Base-by-base conservation (phyloP, 345 rosid species). In the Schrenkiella parvula region DNA sequence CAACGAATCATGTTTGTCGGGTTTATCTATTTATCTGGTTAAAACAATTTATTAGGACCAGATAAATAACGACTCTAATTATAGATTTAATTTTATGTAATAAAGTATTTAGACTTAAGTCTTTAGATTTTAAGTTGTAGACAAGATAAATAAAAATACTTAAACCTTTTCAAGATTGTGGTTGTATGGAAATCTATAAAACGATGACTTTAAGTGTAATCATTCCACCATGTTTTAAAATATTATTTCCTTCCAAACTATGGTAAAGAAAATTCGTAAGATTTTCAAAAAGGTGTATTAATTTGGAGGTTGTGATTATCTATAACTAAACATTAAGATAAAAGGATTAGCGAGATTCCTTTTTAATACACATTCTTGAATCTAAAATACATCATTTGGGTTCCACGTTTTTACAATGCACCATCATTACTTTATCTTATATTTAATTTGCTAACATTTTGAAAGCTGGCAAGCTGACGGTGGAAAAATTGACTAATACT, bases 391-490 rank as follows among this genome's bases (percentile, higher is more conserved):
- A 46, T 31, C 35, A 57, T 28, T 34, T 2, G 26, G 58, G 66
- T 19, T 57, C 57, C 66, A 57, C 74, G 34, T 44, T 18, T 18
- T 44, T 12, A 35, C 51, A 53, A 39, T 19, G 11, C 56, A 44
- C 38, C 57, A 70, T 18, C 51, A 18, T 35, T 59, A 46, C 50
- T 70, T 70, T 34, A 58, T 23, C 57, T 70, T 17, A n/a, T 15
- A n/a, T 10, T 26, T 37, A 48, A 59, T 15, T 48, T 59, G 23
- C 28, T 35, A 59, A 58, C 43, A 61, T 13, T 71, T 52, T 15
- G 62, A 71, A 61, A 70, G 39, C 67, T 70, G 67, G 59, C 74
- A 26, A 32, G 65, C 41, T 70, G 64, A 38, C 47, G 61, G 22
- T 55, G 8, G 61, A 31, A 31, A 54, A 8, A 6, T 10, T 32